A percentile compares a stretch with the other conserved stretches of the same genome.
phyloP scores from a whole-genome alignment of 2,329 filamentous ascomycete species.

The Apiospora pterosperma region DNA sequence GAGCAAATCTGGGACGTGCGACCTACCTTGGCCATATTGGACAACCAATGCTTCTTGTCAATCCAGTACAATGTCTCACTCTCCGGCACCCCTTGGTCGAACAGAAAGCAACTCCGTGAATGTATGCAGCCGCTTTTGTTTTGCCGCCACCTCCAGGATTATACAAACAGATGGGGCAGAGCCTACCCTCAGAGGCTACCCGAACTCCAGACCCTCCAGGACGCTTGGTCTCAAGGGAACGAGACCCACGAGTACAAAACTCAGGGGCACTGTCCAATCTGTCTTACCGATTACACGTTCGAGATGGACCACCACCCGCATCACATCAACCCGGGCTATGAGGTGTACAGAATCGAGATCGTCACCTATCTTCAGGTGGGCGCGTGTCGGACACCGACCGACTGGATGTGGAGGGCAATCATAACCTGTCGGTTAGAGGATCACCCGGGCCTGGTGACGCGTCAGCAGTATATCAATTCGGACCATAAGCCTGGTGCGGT shows the following conservation, averaged over 20 bases:
- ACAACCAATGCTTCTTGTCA: not conserved
- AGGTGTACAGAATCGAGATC: not conserved
- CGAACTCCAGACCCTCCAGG: not conserved
- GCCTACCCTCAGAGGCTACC: not conserved
- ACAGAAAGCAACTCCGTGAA: not conserved
- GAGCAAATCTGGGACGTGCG: not conserved
- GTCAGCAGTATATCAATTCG: not conserved
- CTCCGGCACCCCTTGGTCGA: not conserved
- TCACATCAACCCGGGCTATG: not conserved
- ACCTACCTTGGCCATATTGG: not conserved
- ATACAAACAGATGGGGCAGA: not conserved
- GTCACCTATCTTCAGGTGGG: not conserved
- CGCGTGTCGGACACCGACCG: not conserved
- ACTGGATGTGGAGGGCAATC: not conserved
- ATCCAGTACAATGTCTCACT: not conserved
- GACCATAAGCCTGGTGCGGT: not conserved
- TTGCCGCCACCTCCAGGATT: not conserved
- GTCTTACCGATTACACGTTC: not conserved
- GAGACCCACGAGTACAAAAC: not conserved
- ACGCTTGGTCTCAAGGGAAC: not conserved
- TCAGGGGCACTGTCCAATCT: not conserved
- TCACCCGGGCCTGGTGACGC: not conserved
- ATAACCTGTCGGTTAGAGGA: not conserved
- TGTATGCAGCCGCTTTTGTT: not conserved
- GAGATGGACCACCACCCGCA: not conserved